Base-by-base conservation (phyloP, 768 basidiomycete genomes). In the Termitomyces sp. region DNA sequence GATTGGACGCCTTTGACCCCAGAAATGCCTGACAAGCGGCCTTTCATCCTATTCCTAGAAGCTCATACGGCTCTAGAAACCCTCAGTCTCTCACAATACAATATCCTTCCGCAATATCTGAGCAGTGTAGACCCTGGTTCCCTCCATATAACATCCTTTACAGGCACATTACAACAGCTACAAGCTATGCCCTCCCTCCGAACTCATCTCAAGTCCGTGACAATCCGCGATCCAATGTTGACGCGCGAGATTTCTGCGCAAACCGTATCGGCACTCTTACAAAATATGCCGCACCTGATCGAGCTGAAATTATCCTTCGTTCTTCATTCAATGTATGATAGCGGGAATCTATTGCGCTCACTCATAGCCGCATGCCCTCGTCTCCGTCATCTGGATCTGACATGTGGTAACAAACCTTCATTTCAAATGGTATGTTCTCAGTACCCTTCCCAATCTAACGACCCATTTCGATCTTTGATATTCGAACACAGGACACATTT, bases 271-370 rank as follows among this genome's bases (percentile, higher is more conserved):
- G 74, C 76, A 37, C 70, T 87, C n/a, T 76, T 90, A 24, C 74
- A 79, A 56, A 76, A 77, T 46, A 63, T 90, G 21, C 76, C 77
- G 19, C 72, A 73, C 5, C 75, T 90, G 24, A 77, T 73, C 12
- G 77, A 81, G 40, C 73, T 90, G 53, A 82, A 77, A 51, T 79
- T 90, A 42, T 73, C 80, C 15, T 90, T 90, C 64, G 77, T 80
- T 38, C 77, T 90, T 48, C 85, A 89, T 62, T 83, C 83, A 1
- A 82, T 83, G 62, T 89, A 89, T 62, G 88, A 90, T 60, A 84
- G 85, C 62, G 84, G 81, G 26, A 83, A 83, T 60, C 71, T 89
- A 55, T 73, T 90, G 34, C 80, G 85, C 44, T 83, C 84, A 3
- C 77, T 90, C 54, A 80, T 82, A 51, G 70, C 80, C 12, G 77